These are phyloP conservation scores for Taiozyma sp. DNA, from an alignment of 1,139 yeast genomes.

Conservation along the genomic window DNA sequence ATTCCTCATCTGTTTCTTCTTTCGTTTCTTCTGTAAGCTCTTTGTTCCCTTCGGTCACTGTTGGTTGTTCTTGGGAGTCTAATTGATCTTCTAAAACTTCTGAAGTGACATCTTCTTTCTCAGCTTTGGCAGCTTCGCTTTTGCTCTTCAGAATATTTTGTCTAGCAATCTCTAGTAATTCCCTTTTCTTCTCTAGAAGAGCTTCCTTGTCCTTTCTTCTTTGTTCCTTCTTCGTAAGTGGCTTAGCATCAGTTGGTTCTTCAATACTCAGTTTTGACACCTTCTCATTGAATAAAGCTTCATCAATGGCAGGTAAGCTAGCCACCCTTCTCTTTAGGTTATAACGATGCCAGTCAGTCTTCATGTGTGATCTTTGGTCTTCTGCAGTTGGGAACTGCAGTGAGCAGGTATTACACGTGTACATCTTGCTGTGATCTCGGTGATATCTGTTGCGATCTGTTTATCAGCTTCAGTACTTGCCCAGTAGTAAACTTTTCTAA, in stretches of 20 bases:
- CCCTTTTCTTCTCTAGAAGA: constrained; percentile 55
- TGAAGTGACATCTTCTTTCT: background rate
- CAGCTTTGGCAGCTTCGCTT: constrained; percentile 10
- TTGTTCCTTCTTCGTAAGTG: constrained; percentile 55
- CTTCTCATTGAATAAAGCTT: constrained; percentile 76
- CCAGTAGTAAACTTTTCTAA: background rate
- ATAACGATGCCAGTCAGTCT: constrained; percentile 86
- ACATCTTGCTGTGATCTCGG: constrained; percentile 27
- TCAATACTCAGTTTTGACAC: constrained; percentile 40
- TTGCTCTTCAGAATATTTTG: constrained; percentile 29
- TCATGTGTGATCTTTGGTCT: constrained; percentile 88
- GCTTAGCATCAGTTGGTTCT: constrained; percentile 40
- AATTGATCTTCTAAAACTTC: constrained; percentile 28
- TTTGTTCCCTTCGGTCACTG: background rate
- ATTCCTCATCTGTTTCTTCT: constrained; percentile 18
- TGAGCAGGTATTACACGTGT: constrained; percentile 88
- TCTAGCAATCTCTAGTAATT: constrained; percentile 57
- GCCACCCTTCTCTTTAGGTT: constrained; percentile 93
- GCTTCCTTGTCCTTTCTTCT: constrained; percentile 65
- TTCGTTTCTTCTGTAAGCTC: constrained; percentile 8
- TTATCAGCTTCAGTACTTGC: background rate
- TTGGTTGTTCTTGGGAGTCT: background rate
- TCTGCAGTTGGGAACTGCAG: constrained; percentile 74
- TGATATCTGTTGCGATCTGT: background rate
- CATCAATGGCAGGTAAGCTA: constrained; percentile 71